Evolutionary conservation across 2,329 filamentous ascomycete genomes (phyloP).

Genomic region (Fonsecaea nubica): DNA sequence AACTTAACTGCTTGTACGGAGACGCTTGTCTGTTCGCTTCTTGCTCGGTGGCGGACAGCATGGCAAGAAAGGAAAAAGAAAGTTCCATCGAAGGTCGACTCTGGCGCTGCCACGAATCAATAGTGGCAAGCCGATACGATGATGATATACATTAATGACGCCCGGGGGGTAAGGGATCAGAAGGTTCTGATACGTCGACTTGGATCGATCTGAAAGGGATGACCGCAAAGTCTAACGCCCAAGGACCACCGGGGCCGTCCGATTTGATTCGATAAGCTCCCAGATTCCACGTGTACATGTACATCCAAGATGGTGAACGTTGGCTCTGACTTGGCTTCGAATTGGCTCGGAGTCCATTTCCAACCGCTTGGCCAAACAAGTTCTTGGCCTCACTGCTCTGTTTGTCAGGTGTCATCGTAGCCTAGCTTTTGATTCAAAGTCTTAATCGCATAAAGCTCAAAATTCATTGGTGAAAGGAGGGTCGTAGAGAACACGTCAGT

Average conservation of each 20-base stretch:
- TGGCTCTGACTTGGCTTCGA: not conserved
- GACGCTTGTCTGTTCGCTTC: not conserved
- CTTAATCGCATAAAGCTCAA: not conserved
- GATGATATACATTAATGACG: constrained; percentile 15
- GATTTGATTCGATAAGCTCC: constrained; percentile 15
- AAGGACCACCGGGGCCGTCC: not conserved
- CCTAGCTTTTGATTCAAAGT: not conserved
- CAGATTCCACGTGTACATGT: constrained; percentile 10
- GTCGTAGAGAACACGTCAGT: not conserved
- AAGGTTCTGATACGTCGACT: constrained; percentile 20
- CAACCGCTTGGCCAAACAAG: not conserved
- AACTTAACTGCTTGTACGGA: constrained; percentile 7
- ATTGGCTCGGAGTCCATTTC: constrained; percentile 1
- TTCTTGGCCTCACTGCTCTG: not conserved
- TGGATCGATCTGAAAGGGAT: constrained; percentile 15
- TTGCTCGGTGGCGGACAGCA: not conserved
- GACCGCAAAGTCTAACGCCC: constrained; percentile 4
- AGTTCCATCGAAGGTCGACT: not conserved
- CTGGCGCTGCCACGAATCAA: constrained; percentile 1
- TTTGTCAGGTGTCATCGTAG: constrained; percentile 12
- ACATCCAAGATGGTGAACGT: not conserved
- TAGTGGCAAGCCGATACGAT: constrained; percentile 23
- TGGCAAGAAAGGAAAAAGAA: constrained; percentile 1
- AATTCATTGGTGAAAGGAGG: not conserved
- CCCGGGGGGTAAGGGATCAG: constrained; percentile 25